Conservation (phyloP, 2,329 filamentous ascomycete species). For the Beauveria brongniartii region DNA sequence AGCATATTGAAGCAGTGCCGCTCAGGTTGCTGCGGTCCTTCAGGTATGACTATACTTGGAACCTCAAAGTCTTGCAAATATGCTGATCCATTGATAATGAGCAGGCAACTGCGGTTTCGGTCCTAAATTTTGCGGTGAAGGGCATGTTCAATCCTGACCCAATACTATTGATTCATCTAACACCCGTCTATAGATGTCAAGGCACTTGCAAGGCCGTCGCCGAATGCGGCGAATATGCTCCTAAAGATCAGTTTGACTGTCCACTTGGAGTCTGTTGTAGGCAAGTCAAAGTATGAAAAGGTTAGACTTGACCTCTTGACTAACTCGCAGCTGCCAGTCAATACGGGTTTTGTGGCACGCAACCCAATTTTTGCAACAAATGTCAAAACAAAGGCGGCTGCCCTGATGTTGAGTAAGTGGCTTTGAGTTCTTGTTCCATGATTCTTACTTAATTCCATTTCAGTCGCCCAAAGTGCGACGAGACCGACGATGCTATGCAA, state of each 20-base stretch:
- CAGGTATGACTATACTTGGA: neutral
- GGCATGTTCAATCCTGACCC: neutral
- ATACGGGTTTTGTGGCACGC: constrained; percentile 10
- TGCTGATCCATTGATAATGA: neutral
- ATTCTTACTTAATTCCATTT: neutral
- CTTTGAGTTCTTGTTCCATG: too few relatives aligned
- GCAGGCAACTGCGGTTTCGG: neutral
- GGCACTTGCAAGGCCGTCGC: constrained; percentile 12
- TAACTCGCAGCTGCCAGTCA: neutral
- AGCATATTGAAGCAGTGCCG: neutral
- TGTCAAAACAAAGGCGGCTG: constrained; percentile 14
- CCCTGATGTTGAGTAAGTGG: neutral
- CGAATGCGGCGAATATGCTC: constrained; percentile 13
- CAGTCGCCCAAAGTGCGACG: constrained; percentile 1
- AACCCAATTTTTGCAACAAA: constrained; percentile 17
- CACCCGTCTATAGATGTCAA: neutral
- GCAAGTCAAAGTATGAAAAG: neutral
- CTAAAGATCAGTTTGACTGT: neutral
- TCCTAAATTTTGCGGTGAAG: neutral
- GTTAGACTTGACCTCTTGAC: neutral
- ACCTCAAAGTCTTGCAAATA: too few relatives aligned
- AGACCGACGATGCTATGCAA: constrained; percentile 1
- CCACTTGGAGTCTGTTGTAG: constrained; percentile 14
- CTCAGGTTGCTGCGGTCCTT: neutral
- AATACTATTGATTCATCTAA: neutral